phyloP scores from a whole-genome alignment of 1,139 yeast species.

The Pneumocystis murina region DNA sequence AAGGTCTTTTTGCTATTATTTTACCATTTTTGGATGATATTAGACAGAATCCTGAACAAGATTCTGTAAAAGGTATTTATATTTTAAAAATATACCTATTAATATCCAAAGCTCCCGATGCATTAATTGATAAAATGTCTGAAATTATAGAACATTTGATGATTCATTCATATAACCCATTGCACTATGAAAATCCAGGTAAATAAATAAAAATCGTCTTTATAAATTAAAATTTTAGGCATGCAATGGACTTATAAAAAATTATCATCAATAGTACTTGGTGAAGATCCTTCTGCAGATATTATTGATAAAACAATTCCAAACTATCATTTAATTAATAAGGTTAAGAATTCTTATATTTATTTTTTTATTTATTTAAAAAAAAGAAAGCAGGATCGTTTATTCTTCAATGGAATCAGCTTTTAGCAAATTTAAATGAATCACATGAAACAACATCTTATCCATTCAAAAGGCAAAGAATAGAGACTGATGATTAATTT shows the following conservation, averaged over 20 bases:
- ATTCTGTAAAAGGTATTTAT: background rate
- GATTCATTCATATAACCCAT: slow-evolving; percentile 41
- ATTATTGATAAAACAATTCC: background rate
- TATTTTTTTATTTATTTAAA: background rate
- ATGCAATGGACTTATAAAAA: slow-evolving; percentile 52
- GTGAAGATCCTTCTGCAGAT: slow-evolving; percentile 28
- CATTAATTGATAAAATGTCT: slow-evolving; percentile 26
- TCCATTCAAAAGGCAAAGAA: background rate
- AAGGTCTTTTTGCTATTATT: slow-evolving; percentile 26
- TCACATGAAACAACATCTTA: background rate
- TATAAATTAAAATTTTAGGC: background rate
- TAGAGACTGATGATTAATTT: background rate
- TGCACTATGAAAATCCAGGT: slow-evolving; percentile 48
- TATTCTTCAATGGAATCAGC: background rate
- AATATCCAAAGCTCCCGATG: slow-evolving; percentile 18
- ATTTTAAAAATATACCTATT: background rate
- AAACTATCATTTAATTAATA: background rate
- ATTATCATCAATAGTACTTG: slow-evolving; percentile 52
- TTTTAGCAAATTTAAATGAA: background rate
- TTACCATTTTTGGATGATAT: slow-evolving; percentile 28
- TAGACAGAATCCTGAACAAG: slow-evolving; percentile 19
- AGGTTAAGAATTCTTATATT: background rate
- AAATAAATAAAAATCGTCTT: background rate
- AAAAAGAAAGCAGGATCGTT: background rate
- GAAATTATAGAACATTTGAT: slow-evolving; percentile 30